These are phyloP conservation scores for Byssothecium circinans DNA, from an alignment of 2,329 filamentous ascomycete species.

Conservation along the genomic window DNA sequence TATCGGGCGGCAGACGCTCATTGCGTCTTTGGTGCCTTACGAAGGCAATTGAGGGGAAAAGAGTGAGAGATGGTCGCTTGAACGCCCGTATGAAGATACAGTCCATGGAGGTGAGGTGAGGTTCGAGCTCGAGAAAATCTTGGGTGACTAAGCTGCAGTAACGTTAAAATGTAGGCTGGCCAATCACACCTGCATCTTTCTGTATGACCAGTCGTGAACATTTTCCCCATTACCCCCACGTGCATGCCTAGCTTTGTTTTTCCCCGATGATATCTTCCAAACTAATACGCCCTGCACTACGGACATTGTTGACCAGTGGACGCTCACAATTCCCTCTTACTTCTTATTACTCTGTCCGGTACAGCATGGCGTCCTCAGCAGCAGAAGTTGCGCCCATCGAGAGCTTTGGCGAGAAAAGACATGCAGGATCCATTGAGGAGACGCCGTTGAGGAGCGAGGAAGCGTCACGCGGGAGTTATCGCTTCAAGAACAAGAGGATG, in stretches of 20 bases:
- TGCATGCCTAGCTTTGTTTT: neutral
- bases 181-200: conserved; percentile 28
- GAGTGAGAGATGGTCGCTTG: conserved; percentile 4
- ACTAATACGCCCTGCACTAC: conserved; percentile 18
- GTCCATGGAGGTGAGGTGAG: conserved; percentile 17
- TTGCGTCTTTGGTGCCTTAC: conserved; percentile 25
- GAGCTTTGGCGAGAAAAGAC: conserved; percentile 38
- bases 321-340: conserved; percentile 13
- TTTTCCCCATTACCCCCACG: conserved; percentile 11
- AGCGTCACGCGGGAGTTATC: conserved; percentile 37
- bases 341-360: conserved; percentile 8
- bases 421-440: conserved; percentile 23
- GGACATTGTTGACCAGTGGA: conserved; percentile 25
- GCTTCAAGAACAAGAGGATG: conserved; percentile 53
- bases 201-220: conserved; percentile 24
- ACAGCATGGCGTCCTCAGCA: conserved; percentile 37
- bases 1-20: conserved; percentile 48
- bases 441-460: conserved; percentile 39
- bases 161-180: conserved; percentile 15
- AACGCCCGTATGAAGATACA: conserved; percentile 2
- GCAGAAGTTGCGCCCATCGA: conserved; percentile 33
- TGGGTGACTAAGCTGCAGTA: conserved; percentile 22
- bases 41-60: conserved; percentile 26
- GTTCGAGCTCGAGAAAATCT: conserved; percentile 23
- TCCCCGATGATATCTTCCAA: conserved; percentile 16